Conservation (phyloP, 1,139 yeast genomes). For the Magnusiomyces clavatus region DNA sequence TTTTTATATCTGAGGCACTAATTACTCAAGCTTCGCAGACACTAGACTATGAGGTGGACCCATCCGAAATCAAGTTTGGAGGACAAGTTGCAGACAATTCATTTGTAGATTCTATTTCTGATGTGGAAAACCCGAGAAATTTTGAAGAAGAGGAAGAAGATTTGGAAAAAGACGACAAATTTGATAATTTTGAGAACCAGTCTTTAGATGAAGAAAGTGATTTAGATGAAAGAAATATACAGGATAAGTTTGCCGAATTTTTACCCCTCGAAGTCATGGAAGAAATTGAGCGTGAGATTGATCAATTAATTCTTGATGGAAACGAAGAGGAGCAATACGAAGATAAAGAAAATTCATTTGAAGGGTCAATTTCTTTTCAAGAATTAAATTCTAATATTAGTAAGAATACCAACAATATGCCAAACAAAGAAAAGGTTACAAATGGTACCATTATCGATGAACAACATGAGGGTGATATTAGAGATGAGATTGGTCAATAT, state of each 20-base stretch:
- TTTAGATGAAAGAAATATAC: neutral
- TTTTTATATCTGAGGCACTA: conserved; percentile 19
- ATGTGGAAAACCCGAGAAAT: neutral
- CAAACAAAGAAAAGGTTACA: too few species aligned
- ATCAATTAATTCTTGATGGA: neutral
- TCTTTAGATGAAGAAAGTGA: neutral
- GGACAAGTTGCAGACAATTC: neutral
- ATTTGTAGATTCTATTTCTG: neutral
- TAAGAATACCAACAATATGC: neutral
- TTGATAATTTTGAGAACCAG: neutral
- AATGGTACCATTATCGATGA: neutral
- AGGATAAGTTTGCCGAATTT: conserved; percentile 1
- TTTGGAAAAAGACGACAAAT: neutral
- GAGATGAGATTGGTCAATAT: conserved; percentile 1
- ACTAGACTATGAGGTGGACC: conserved; percentile 19
- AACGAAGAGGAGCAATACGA: conserved; percentile 11
- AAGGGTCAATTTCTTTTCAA: conserved; percentile 4
- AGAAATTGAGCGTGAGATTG: conserved; percentile 2
- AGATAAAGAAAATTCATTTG: neutral
- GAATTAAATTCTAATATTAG: conserved; percentile 7
- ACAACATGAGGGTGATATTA: conserved; percentile 3
- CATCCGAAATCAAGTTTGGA: conserved; percentile 17
- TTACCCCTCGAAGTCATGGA: conserved; percentile 6
- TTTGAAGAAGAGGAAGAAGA: neutral
- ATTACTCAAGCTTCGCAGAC: conserved; percentile 20